These are phyloP conservation scores for Pichia eremophila DNA, from an alignment of 805 yeast species.

Conservation along the genomic window DNA sequence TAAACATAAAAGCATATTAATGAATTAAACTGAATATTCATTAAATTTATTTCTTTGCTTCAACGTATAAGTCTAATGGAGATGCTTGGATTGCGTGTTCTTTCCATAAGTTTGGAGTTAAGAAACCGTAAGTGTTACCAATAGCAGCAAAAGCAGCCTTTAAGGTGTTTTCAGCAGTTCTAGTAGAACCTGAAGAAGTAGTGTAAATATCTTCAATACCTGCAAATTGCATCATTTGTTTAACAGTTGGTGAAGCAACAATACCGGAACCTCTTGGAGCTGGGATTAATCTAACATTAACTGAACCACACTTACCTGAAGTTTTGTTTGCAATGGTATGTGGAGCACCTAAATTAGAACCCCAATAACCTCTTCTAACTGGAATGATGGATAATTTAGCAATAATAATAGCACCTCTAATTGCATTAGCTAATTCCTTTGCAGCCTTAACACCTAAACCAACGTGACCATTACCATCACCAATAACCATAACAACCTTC, in stretches of 20 bases:
- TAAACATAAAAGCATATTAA: no score
- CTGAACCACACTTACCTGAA: constrained; percentile 99
- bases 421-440: constrained; percentile 99
- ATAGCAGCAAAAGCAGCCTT: constrained; percentile 99
- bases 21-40: neutral
- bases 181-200: constrained; percentile 96
- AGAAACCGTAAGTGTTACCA: constrained; percentile 99
- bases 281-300: constrained; percentile 95
- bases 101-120: constrained; percentile 98
- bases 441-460: constrained; percentile 99
- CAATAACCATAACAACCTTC: constrained; percentile 99
- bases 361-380: constrained; percentile 99
- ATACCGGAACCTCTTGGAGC: constrained; percentile 99
- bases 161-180: constrained; percentile 99
- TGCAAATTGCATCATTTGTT: constrained; percentile 97
- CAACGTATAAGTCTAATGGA: constrained; percentile 93
- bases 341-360: constrained; percentile 98
- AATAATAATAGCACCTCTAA: constrained; percentile 98
- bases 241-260: constrained; percentile 99
- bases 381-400: constrained; percentile 98
- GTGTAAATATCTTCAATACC: constrained; percentile 99
- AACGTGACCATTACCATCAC: constrained; percentile 99
- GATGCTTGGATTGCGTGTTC: constrained; percentile 75
- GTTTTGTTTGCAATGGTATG: constrained; percentile 97
- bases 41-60: constrained; percentile 59